These are phyloP conservation scores for Dendrostoma leiphaemia DNA, from an alignment of 2,329 filamentous ascomycete species.

Conservation along the genomic window DNA sequence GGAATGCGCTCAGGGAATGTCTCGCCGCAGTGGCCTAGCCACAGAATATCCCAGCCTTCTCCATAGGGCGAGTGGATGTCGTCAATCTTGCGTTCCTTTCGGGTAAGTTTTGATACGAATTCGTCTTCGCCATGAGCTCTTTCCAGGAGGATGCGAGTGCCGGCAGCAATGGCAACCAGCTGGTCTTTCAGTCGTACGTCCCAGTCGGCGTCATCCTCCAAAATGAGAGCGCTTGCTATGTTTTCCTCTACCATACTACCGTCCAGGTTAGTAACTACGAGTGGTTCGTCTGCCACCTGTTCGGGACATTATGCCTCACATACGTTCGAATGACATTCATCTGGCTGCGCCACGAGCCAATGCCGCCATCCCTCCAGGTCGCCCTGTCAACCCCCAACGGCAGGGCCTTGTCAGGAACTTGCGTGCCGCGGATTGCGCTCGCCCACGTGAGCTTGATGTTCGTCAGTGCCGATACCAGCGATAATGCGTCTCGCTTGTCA, in stretches of 20 bases:
- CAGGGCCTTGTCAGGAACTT: conserved; percentile 39
- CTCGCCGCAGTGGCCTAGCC: conserved; percentile 36
- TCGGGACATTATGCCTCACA: conserved; percentile 1
- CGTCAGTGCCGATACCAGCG: conserved; percentile 38
- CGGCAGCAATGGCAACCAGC: conserved; percentile 29
- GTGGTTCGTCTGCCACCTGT: neutral
- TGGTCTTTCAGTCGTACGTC: conserved; percentile 34
- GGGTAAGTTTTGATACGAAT: neutral
- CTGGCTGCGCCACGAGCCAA: conserved; percentile 25
- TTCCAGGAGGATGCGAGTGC: conserved; percentile 30
- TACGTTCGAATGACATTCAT: conserved; percentile 34
- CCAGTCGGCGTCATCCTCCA: conserved; percentile 41
- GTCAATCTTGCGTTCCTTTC: neutral
- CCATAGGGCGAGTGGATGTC: conserved; percentile 24
- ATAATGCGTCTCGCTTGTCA: conserved; percentile 48
- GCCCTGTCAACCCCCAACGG: conserved; percentile 32
- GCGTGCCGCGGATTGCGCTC: conserved; percentile 39
- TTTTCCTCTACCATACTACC: conserved; percentile 32
- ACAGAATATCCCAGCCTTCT: conserved; percentile 36
- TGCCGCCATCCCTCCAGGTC: conserved; percentile 40
- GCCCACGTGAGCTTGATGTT: conserved; percentile 43
- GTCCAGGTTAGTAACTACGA: neutral
- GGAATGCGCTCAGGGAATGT: conserved; percentile 19
- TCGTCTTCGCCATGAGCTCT: conserved; percentile 14
- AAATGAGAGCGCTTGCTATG: conserved; percentile 33